Evolutionary conservation across 2,329 filamentous ascomycete genomes (phyloP).

Genomic region (Apiospora pterosperma): DNA sequence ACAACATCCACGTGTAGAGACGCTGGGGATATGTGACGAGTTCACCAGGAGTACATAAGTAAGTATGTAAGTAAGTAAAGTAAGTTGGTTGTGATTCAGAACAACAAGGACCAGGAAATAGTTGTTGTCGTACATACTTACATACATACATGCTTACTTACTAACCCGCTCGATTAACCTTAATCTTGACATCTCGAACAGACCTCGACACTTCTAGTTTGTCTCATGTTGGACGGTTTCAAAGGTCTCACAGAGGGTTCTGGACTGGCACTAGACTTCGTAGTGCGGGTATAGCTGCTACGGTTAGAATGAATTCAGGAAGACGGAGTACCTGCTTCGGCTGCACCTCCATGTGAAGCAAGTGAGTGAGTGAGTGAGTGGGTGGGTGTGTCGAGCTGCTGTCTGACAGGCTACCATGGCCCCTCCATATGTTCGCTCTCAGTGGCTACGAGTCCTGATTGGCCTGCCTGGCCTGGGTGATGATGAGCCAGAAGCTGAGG

Average conservation of each 20-base stretch:
- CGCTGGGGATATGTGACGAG: not conserved
- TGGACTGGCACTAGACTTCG: not conserved
- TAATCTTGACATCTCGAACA: slow-evolving; percentile 13
- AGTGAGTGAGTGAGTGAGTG: not conserved
- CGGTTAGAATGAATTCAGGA: too few species aligned
- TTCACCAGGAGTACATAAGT: not conserved
- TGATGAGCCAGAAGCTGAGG: not conserved
- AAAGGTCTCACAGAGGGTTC: not conserved
- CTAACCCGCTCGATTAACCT: slow-evolving; percentile 9
- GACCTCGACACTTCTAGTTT: slow-evolving; percentile 7
- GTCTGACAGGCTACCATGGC: slow-evolving; percentile 1
- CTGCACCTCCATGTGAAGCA: not conserved
- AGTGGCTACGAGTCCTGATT: not conserved
- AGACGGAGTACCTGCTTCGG: not conserved
- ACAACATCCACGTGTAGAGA: too few species aligned
- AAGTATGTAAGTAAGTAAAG: not conserved
- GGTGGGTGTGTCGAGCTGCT: not conserved
- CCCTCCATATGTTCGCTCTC: not conserved
- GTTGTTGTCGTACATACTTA: too few species aligned
- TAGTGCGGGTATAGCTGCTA: not conserved
- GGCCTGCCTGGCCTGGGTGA: not conserved
- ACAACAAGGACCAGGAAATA: too few species aligned
- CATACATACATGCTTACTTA: not conserved
- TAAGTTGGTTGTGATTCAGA: not conserved
- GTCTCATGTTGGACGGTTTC: not conserved